Conservation (phyloP, 2,329 filamentous ascomycete genomes). For the Penicillium sp. region DNA sequence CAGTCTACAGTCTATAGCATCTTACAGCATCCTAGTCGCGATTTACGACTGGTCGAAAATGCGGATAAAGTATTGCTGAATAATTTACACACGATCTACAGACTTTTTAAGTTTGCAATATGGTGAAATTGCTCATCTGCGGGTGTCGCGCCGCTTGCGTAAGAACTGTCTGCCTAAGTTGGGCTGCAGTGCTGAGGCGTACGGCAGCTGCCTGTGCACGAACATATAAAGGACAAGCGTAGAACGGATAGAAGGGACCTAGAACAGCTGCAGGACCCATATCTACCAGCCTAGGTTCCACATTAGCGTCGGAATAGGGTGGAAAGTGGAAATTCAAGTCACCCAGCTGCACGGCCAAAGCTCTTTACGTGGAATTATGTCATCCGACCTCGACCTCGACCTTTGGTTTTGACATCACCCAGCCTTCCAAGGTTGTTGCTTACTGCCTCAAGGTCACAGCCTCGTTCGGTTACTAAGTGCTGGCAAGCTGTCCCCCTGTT, state of each 20-base stretch:
- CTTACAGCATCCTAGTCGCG: too few relatives aligned
- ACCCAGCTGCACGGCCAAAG: conserved; percentile 21
- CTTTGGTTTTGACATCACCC: conserved; percentile 20
- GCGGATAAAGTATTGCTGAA: neutral
- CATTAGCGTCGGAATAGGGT: too few relatives aligned
- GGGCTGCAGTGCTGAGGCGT: conserved; percentile 11
- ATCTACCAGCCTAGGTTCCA: neutral
- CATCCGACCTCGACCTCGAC: conserved; percentile 21
- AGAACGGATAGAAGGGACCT: neutral
- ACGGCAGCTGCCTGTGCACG: neutral
- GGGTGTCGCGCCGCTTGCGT: conserved; percentile 22
- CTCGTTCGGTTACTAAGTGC: conserved; percentile 14
- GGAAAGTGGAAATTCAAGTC: too few relatives aligned
- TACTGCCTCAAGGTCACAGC: conserved; percentile 13
- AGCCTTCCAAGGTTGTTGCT: conserved; percentile 4
- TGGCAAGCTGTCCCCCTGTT: conserved; percentile 4
- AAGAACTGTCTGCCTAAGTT: conserved; percentile 25
- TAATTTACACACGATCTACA: neutral
- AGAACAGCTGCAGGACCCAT: neutral
- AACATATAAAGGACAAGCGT: neutral
- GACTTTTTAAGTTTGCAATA: too few relatives aligned
- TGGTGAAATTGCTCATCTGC: too few relatives aligned
- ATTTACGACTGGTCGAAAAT: neutral
- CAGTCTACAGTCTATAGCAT: too few relatives aligned
- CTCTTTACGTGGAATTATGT: conserved; percentile 33